Evolutionary conservation across 352 stramenopile species (phyloP), one percentile per base, ranked within the genome.

Genomic region (Hyaloperonospora brassicae): DNA sequence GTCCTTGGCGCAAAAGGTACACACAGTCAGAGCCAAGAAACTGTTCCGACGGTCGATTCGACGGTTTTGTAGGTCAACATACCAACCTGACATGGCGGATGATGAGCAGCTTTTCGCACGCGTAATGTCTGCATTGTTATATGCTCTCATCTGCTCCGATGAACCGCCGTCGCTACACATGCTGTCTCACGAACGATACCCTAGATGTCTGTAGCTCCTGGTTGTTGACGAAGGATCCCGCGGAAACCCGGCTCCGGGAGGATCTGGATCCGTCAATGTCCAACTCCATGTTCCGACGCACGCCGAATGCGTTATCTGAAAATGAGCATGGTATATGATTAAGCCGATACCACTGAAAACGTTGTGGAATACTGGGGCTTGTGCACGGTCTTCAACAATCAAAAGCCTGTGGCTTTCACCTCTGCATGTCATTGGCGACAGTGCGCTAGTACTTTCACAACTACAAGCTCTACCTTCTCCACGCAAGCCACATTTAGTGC

Each of bases 131-230:
- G 10, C 36, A 13, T 21, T 13, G 36, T 3, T 21, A n/a, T 4
- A 21, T 42, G 14, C 36, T 21, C 36, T 42, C 3, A 4, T 42
- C 3, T 42, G 36, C 3, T 14, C 3, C n/a, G n/a, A 42, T 42
- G 36, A 12, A 42, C 11, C 36, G 3, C 11, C n/a, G 3, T 14
- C 36, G 27, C 7, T 31, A 7, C 27, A 31, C 3, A 7, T 31
- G 36, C 10, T 42, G 36, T 10, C 3, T 14, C 14, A n/a, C n/a
- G 36, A 12, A 14, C 5, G n/a, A 5, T 21, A 5, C 36, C n/a
- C n/a, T 13, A 5, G 36, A 3, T 14, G 5, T 4, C 62, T 1
- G 72, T 42, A 42, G 4, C 36, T 42, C 11, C 36, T 42, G n/a
- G 7, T 13, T 4, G 5, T 42, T 10, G 36, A 42, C 10, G 10